Base-by-base conservation (phyloP, 1,139 yeast species). In the Pichia sp. region DNA sequence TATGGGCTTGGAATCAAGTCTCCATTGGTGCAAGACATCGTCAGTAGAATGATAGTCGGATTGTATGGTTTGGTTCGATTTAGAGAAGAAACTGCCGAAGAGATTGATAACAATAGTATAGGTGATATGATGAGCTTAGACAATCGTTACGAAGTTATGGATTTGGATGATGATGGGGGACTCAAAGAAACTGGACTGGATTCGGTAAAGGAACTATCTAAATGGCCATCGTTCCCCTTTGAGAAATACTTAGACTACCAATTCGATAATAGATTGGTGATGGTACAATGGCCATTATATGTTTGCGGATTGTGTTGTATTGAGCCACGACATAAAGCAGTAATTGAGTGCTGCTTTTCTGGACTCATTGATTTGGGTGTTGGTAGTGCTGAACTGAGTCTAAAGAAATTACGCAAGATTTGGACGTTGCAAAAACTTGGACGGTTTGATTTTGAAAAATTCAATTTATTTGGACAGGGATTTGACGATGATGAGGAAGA, bases 391-490 rank as follows among this genome's bases (percentile, higher is more conserved):
- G 73, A 66, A 50, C 61, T 70, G 7, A 64, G 71, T 16, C 61
- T 70, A 53, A 64, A 61, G 48, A 70, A 66, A 47, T 56, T 73
- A 24, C 64, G 62, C 51, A 64, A 63, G 43, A 54, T 67, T 30
- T 72, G 75, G 76, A 60, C 55, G 16, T 52, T 78, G 60, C 78
- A 79, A 69, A 79, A 78, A 63, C 71, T 75, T 62, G 75, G 77
- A 61, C 76, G 74, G 58, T 71, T 71, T 46, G 80, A 78, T 54
- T 66, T 68, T 57, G 77, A 76, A 12, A 71, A 75, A 24, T 57
- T 58, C 51, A 64, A 66, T 29, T 49, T 66, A 34, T 64, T 66
- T 50, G 55, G 53, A 4, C 33, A 45, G n/a, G 55, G 48, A 3
- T 52, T 41, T 50, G 44, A 44, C 44, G 56, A 53, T 27, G 59